A percentile compares a stretch with the other conserved stretches of the same genome.
phyloP scores from a whole-genome alignment of 139 green algal species.

The Trebouxia sp. region DNA sequence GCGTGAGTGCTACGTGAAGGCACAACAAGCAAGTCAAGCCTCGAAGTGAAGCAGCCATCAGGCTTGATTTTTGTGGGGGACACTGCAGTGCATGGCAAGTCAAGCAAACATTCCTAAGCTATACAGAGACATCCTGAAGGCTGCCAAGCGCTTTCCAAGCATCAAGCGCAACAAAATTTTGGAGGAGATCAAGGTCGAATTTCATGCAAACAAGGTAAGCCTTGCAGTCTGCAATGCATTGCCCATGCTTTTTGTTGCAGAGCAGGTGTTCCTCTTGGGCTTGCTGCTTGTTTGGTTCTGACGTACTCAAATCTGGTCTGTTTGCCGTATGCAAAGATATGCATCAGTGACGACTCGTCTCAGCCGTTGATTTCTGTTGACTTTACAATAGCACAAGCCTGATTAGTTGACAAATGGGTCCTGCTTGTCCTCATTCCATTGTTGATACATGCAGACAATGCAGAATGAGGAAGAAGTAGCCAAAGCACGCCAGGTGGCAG shows the following conservation, averaged over 20 bases:
- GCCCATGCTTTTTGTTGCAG: too few species aligned
- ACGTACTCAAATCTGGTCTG: too few species aligned
- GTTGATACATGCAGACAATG: constrained; percentile 52
- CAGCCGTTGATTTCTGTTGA: too few species aligned
- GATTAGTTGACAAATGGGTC: too few species aligned
- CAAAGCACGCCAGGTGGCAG: constrained; percentile 38
- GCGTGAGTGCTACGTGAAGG: constrained; percentile 43
- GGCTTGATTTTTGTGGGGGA: too few species aligned
- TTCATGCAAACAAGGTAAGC: constrained; percentile 66
- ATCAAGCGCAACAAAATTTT: constrained; percentile 71
- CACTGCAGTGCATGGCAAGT: not conserved
- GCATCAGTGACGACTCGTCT: too few species aligned
- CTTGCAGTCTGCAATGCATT: not conserved
- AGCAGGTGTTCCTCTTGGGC: too few species aligned
- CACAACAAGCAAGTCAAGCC: not conserved
- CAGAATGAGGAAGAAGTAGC: constrained; percentile 41
- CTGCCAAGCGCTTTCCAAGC: constrained; percentile 71
- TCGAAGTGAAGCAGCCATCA: too few species aligned
- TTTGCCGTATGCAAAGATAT: too few species aligned
- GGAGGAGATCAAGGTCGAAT: constrained; percentile 72
- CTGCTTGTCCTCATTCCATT: too few species aligned
- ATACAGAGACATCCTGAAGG: constrained; percentile 80
- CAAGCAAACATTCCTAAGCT: constrained; percentile 48
- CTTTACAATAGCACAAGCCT: too few species aligned
- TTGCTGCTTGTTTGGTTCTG: too few species aligned